These are phyloP conservation scores for Coprinellus micaceus DNA, from an alignment of 768 basidiomycete species.

Conservation along the genomic window DNA sequence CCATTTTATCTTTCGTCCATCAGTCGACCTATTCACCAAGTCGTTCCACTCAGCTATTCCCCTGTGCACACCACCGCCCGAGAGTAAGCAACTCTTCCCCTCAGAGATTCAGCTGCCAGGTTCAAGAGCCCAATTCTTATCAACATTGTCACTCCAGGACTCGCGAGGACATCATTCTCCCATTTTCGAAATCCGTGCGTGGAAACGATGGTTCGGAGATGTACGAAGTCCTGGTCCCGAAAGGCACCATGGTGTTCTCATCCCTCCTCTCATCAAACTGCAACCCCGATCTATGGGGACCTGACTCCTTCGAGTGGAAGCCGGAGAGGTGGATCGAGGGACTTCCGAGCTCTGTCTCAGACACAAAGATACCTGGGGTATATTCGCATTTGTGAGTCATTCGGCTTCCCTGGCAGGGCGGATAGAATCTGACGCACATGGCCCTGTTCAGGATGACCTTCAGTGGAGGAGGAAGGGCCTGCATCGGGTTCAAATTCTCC, in stretches of 20 bases:
- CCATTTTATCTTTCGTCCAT: background rate
- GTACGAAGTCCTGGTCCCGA: constrained; percentile 34
- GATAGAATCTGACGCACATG: background rate
- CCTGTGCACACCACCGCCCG: constrained; percentile 13
- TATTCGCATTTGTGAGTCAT: constrained; percentile 12
- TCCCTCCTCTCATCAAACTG: constrained; percentile 37
- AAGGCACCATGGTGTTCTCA: constrained; percentile 34
- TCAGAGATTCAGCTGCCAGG: background rate
- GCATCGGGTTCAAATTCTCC: constrained; percentile 30
- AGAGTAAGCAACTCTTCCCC: constrained; percentile 10
- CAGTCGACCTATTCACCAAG: background rate
- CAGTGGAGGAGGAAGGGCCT: constrained; percentile 41
- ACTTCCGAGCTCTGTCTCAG: constrained; percentile 4
- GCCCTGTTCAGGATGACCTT: constrained; percentile 37
- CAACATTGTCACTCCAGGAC: constrained; percentile 22
- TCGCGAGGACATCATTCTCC: constrained; percentile 35
- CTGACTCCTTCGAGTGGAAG: constrained; percentile 11
- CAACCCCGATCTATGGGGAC: constrained; percentile 23
- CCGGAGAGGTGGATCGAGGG: constrained; percentile 14
- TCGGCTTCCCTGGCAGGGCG: background rate
- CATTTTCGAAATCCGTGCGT: constrained; percentile 35
- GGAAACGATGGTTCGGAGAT: constrained; percentile 35
- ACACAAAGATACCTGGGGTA: constrained; percentile 13
- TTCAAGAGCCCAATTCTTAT: background rate
- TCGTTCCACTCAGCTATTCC: constrained; percentile 14